These are phyloP conservation scores for Coleophoma crateriformis DNA, from an alignment of 2,329 filamentous ascomycete species.

Conservation along the genomic window DNA sequence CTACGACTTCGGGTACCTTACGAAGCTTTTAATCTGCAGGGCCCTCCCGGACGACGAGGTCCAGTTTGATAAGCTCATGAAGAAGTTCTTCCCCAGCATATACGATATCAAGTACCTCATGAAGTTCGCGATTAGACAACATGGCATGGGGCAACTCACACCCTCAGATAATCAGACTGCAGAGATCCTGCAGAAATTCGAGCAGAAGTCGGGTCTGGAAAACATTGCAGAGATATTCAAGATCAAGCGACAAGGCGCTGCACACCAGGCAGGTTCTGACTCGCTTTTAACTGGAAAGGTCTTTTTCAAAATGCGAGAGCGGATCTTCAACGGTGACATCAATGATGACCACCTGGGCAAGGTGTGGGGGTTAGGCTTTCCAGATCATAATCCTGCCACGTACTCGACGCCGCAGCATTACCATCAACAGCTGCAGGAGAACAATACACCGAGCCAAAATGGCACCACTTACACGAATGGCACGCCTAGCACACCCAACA, in stretches of 20 bases:
- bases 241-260: slow-evolving; percentile 79
- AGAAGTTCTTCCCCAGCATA: slow-evolving; percentile 86
- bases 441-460: slow-evolving; percentile 48
- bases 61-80: slow-evolving; percentile 83
- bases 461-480: slow-evolving; percentile 44
- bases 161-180: slow-evolving; percentile 59
- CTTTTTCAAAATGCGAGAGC: slow-evolving; percentile 88
- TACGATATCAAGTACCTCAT: slow-evolving; percentile 98
- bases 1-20: slow-evolving; percentile 96
- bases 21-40: slow-evolving; percentile 83
- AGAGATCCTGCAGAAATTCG: slow-evolving; percentile 77
- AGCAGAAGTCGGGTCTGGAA: slow-evolving; percentile 86
- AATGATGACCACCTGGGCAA: slow-evolving; percentile 80
- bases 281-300: slow-evolving; percentile 89
- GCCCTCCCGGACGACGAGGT: slow-evolving; percentile 83
- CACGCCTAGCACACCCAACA: slow-evolving; percentile 63
- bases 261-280: slow-evolving; percentile 91
- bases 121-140: slow-evolving; percentile 74
- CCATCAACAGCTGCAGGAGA: slow-evolving; percentile 31
- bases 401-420: slow-evolving; percentile 35
- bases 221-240: slow-evolving; percentile 91
- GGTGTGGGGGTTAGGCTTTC: slow-evolving; percentile 83
- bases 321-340: slow-evolving; percentile 80
- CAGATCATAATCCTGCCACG: slow-evolving; percentile 45
- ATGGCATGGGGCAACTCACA: slow-evolving; percentile 56